A percentile compares a stretch with the other conserved stretches of the same genome.
phyloP scores from a whole-genome alignment of 331 rosid genomes.

The Telfairia occidentalis region DNA sequence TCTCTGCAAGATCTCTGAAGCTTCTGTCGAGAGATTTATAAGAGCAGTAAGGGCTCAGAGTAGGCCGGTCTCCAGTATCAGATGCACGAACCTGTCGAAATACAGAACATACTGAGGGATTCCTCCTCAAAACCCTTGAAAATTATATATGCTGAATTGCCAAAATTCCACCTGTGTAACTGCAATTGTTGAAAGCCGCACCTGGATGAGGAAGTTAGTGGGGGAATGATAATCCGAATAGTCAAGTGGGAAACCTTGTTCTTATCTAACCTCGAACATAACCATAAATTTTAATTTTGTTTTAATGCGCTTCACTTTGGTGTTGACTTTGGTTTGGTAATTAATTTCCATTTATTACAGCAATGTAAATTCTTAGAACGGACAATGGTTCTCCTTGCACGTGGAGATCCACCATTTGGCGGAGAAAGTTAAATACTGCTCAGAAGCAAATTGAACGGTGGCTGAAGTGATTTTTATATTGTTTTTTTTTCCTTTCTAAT shows the following conservation, averaged over 20 bases:
- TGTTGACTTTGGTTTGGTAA: background rate
- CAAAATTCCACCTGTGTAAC: background rate
- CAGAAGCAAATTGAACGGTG: background rate
- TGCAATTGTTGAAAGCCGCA: background rate
- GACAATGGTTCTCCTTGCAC: slow-evolving; percentile 16
- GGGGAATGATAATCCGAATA: background rate
- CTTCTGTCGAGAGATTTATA: slow-evolving; percentile 9
- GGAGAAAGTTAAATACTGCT: background rate
- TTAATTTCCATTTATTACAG: background rate
- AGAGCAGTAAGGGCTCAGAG: slow-evolving; percentile 4
- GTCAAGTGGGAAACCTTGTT: background rate
- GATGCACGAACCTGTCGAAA: slow-evolving; percentile 11
- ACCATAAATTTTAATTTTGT: background rate
- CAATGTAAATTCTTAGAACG: slow-evolving; percentile 1
- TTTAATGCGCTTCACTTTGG: background rate
- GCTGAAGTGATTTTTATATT: background rate
- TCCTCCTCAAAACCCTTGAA: background rate
- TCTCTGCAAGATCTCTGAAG: slow-evolving; percentile 9
- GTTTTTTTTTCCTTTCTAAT: background rate
- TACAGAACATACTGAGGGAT: background rate
- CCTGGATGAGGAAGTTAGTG: background rate
- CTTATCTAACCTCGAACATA: background rate
- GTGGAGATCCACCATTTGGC: slow-evolving; percentile 13
- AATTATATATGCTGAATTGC: background rate
- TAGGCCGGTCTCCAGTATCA: background rate